Evolutionary conservation across 139 green algal species (phyloP).

Genomic region (Closterium sp.): DNA sequence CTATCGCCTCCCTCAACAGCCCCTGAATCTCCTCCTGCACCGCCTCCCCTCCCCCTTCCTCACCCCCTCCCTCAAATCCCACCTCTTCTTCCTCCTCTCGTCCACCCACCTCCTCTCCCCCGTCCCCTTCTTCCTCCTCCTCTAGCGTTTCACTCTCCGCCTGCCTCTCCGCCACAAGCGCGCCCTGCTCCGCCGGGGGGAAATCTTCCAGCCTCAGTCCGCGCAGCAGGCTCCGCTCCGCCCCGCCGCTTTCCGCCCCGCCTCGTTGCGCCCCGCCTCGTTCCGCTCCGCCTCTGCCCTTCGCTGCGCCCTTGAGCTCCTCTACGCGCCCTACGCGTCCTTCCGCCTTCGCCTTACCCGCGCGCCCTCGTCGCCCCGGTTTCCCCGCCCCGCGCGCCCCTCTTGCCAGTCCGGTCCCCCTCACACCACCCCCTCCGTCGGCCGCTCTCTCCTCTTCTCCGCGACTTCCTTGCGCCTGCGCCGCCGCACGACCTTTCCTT

Average conservation of each 20-base stretch:
- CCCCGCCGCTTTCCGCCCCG: no score
- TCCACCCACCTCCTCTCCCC: not conserved
- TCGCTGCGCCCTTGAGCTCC: not conserved
- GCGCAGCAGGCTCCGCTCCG: not conserved
- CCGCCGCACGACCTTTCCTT: not conserved
- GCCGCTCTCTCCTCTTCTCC: no score
- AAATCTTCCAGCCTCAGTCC: not conserved
- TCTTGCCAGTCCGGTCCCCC: not conserved
- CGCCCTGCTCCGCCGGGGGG: not conserved
- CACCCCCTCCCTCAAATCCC: not conserved
- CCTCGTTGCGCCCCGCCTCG: no score
- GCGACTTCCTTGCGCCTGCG: not conserved
- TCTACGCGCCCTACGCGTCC: not conserved
- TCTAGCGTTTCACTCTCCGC: not conserved
- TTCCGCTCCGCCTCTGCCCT: not conserved
- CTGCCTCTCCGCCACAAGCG: not conserved
- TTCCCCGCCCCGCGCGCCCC: no score
- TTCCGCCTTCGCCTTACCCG: not conserved
- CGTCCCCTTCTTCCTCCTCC: not conserved
- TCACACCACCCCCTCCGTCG: not conserved
- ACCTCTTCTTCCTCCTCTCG: not conserved
- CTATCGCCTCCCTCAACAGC: not conserved
- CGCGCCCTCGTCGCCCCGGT: not conserved
- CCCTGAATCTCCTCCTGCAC: not conserved
- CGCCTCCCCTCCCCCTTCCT: not conserved